phyloP scores from a whole-genome alignment of 1,284 basidiomycete genomes.

The Fistulinella staudtii region DNA sequence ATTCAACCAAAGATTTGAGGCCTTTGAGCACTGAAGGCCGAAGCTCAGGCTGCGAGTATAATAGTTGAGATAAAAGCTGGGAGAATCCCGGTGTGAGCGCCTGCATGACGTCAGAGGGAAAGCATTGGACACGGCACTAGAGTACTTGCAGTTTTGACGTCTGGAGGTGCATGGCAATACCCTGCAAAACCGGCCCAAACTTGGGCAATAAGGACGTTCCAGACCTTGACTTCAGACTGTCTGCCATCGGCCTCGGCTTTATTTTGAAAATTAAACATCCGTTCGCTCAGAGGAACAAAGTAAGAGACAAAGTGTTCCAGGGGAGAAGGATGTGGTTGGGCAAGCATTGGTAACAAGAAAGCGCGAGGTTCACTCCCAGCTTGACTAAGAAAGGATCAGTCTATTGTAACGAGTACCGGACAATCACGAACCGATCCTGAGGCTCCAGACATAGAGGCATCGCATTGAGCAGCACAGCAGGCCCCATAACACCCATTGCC shows the following conservation, averaged over 20 bases:
- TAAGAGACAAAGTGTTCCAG: slow-evolving; percentile 84
- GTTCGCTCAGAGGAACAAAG: slow-evolving; percentile 92
- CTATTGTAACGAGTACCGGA: background rate
- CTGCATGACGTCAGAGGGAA: slow-evolving; percentile 35
- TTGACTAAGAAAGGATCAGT: slow-evolving; percentile 40
- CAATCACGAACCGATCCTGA: slow-evolving; percentile 58
- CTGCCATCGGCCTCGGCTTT: slow-evolving; percentile 69
- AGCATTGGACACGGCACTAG: background rate
- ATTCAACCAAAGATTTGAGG: slow-evolving; percentile 78
- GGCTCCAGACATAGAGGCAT: slow-evolving; percentile 89
- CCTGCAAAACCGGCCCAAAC: slow-evolving; percentile 89
- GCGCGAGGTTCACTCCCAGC: slow-evolving; percentile 72
- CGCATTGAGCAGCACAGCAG: slow-evolving; percentile 69
- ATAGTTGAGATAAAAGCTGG: slow-evolving; percentile 84
- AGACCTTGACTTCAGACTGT: slow-evolving; percentile 87
- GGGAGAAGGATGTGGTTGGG: slow-evolving; percentile 77
- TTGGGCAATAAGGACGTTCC: slow-evolving; percentile 89
- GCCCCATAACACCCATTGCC: slow-evolving; percentile 86
- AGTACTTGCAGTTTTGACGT: slow-evolving; percentile 40
- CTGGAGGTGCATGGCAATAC: slow-evolving; percentile 69
- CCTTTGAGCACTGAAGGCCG: slow-evolving; percentile 81
- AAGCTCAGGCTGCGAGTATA: slow-evolving; percentile 86
- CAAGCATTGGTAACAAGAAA: slow-evolving; percentile 88
- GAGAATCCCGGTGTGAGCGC: slow-evolving; percentile 74
- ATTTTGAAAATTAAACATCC: slow-evolving; percentile 86